These are phyloP conservation scores for Trichoderma sp. DNA, from an alignment of 2,329 filamentous ascomycete genomes.

Conservation along the genomic window DNA sequence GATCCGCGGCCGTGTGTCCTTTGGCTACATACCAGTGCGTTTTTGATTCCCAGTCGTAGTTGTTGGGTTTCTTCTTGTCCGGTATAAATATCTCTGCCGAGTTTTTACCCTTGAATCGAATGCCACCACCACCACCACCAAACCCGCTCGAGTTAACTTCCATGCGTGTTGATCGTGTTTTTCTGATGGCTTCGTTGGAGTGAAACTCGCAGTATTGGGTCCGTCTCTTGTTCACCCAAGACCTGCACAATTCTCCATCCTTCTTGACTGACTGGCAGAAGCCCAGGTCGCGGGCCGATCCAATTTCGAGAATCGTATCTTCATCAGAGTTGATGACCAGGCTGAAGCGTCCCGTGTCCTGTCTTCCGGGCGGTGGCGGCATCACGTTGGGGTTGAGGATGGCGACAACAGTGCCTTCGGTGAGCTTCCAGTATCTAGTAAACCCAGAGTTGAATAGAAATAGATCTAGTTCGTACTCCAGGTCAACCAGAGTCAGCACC, in stretches of 20 bases:
- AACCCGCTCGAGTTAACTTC: constrained; percentile 74
- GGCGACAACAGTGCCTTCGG: constrained; percentile 85
- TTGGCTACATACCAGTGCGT: constrained; percentile 56
- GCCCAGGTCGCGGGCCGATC: constrained; percentile 78
- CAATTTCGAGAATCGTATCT: constrained; percentile 89
- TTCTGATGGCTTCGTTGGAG: constrained; percentile 76
- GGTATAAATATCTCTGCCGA: constrained; percentile 24
- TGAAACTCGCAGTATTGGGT: constrained; percentile 94
- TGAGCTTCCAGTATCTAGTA: constrained; percentile 90
- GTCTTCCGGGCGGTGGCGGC: constrained; percentile 74
- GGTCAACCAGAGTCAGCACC: constrained; percentile 82
- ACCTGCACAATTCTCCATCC: constrained; percentile 76
- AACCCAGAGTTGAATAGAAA: constrained; percentile 93
- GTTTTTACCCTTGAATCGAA: constrained; percentile 34
- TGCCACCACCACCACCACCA: constrained; percentile 29
- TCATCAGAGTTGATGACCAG: constrained; percentile 82
- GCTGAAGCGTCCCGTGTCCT: constrained; percentile 81
- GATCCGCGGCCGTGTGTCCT: constrained; percentile 55
- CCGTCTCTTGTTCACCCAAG: constrained; percentile 85
- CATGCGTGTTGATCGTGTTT: constrained; percentile 65
- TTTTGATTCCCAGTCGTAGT: constrained; percentile 61
- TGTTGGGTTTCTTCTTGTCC: constrained; percentile 31
- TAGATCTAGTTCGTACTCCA: constrained; percentile 88
- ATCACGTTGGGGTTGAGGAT: constrained; percentile 91
- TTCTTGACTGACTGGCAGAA: constrained; percentile 85